A percentile compares a stretch with the other conserved stretches of the same genome.
These are phyloP conservation scores for Pterocarpus santalinus DNA, from an alignment of 306 rosid species.

Conservation along the genomic window DNA sequence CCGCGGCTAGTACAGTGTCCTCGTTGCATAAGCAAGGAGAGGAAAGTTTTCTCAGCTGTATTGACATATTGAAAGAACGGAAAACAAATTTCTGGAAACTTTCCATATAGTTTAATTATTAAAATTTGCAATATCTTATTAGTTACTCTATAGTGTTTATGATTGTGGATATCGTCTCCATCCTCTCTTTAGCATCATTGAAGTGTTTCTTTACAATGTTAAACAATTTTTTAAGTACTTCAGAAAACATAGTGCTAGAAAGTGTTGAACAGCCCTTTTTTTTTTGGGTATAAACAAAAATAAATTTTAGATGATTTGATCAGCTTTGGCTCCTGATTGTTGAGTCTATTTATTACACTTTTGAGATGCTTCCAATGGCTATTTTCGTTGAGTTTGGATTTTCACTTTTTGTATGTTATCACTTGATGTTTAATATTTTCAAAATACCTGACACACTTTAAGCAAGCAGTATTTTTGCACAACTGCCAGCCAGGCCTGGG, in stretches of 20 bases:
- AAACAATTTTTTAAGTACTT: not conserved
- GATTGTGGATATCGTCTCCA: too few relatives aligned
- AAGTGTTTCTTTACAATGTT: not conserved
- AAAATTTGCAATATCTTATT: not conserved
- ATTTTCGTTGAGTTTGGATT: not conserved
- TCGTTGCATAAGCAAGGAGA: not conserved
- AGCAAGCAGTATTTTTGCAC: not conserved
- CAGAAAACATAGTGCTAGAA: not conserved
- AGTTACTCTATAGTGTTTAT: not conserved
- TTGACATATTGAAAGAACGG: not conserved
- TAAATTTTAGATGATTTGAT: not conserved
- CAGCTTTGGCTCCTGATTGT: not conserved
- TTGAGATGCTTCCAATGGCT: conserved; percentile 13
- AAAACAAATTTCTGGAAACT: not conserved
- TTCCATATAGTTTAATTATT: not conserved
- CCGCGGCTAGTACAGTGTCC: conserved; percentile 40
- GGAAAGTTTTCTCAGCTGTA: not conserved
- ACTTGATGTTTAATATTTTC: conserved; percentile 6
- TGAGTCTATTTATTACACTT: not conserved
- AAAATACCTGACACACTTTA: not conserved
- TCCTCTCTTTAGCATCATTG: not conserved
- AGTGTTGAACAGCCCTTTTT: not conserved
- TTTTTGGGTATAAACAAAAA: not conserved
- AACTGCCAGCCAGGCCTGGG: not conserved
- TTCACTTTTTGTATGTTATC: conserved; percentile 7